These are phyloP conservation scores for Pseudozyma hubeiensis DNA, from an alignment of 1,284 basidiomycete species.

Conservation along the genomic window DNA sequence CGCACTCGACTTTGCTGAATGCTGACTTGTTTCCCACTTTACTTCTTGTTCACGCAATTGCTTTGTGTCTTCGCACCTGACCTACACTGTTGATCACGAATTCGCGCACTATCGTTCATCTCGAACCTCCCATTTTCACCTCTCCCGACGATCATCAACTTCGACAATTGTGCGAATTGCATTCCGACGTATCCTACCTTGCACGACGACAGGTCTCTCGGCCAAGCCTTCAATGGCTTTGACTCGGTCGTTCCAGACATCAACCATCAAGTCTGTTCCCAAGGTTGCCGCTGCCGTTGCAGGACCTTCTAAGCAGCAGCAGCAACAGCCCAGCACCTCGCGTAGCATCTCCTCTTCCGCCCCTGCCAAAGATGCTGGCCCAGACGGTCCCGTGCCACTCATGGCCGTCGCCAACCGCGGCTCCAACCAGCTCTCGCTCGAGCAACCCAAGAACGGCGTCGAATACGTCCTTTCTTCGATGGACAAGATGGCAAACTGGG, in stretches of 20 bases:
- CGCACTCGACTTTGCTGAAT: background rate
- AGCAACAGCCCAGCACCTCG: constrained; percentile 12
- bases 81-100: too few species aligned
- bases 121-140: background rate
- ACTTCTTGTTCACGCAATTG: background rate
- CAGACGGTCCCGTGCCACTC: constrained; percentile 65
- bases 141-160: background rate
- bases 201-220: constrained; percentile 29
- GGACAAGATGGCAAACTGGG: constrained; percentile 99
- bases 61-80: background rate
- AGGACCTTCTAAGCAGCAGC: constrained; percentile 22
- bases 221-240: constrained; percentile 41
- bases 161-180: background rate
- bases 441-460: constrained; percentile 88
- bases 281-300: constrained; percentile 29
- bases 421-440: constrained; percentile 74
- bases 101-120: too few species aligned
- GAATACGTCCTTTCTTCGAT: constrained; percentile 96
- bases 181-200: background rate
- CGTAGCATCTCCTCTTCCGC: constrained; percentile 46
- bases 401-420: constrained; percentile 63
- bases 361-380: constrained; percentile 27
- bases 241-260: constrained; percentile 48
- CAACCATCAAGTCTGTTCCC: constrained; percentile 41
- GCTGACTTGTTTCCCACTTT: background rate